Conservation (phyloP, 345 rosid species). For the Eucalyptus victrix region DNA sequence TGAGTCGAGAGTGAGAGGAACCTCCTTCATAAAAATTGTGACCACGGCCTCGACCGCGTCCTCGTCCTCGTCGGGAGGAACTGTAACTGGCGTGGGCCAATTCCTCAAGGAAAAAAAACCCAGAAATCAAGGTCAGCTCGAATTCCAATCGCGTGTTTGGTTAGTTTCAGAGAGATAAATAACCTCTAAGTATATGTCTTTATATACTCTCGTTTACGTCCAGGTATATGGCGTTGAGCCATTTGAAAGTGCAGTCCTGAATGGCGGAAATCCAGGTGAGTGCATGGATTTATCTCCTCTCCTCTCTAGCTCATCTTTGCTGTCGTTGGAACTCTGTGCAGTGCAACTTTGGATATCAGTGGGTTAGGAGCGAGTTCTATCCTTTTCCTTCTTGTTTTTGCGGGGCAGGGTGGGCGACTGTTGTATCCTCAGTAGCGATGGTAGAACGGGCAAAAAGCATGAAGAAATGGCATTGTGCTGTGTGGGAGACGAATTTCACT, state of each 20-base stretch:
- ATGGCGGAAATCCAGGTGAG: constrained; percentile 22
- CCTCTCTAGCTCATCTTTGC: background rate
- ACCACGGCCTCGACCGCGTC: too few relatives aligned
- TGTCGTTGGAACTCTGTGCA: background rate
- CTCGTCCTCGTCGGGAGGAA: too few relatives aligned
- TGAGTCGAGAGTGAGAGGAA: too few relatives aligned
- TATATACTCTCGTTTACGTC: background rate
- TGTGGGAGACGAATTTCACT: background rate
- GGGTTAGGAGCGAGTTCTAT: background rate
- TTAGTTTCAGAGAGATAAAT: background rate
- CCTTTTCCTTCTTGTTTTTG: background rate
- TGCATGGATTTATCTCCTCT: background rate
- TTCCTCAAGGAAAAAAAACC: constrained; percentile 52
- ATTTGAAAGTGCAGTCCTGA: constrained; percentile 27
- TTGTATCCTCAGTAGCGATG: background rate
- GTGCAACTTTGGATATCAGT: background rate
- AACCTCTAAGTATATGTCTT: background rate
- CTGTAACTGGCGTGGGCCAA: constrained; percentile 43
- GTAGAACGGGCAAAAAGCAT: background rate
- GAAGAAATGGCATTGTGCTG: background rate
- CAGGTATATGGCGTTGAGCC: constrained; percentile 38
- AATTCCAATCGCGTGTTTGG: background rate
- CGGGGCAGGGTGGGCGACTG: background rate
- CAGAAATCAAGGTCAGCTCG: constrained; percentile 33
- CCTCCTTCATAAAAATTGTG: too few relatives aligned